Percentiles rank a stretch among this genome's conserved stretches.
Evolutionary conservation across 352 stramenopile genomes (phyloP).

Genomic region (Phytopythium aichiense): DNA sequence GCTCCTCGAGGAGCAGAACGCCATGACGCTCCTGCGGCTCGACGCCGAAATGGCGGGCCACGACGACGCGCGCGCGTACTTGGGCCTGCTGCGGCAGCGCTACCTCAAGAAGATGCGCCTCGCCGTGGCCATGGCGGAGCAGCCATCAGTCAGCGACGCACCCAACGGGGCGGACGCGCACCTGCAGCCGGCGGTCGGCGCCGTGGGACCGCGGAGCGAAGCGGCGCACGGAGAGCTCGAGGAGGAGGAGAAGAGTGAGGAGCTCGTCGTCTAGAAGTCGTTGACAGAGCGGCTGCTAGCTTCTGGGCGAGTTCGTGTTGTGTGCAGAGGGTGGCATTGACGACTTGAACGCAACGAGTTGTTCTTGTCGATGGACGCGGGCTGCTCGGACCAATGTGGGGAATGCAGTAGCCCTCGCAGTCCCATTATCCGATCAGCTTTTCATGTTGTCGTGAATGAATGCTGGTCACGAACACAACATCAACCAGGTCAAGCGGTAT

Average conservation of each 20-base stretch:
- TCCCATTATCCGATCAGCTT: no score
- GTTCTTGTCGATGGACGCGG: no score
- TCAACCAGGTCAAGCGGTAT: not conserved
- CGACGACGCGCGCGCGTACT: slow-evolving; percentile 43
- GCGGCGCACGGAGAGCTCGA: not conserved
- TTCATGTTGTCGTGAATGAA: no score
- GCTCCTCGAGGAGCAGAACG: slow-evolving; percentile 71
- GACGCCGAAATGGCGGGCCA: slow-evolving; percentile 48
- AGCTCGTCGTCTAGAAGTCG: not conserved
- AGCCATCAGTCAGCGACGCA: not conserved
- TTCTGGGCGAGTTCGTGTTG: no score
- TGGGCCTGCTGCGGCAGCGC: slow-evolving; percentile 35
- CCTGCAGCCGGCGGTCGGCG: not conserved
- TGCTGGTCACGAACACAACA: no score
- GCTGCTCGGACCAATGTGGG: no score
- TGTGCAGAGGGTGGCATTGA: no score
- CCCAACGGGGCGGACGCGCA: not conserved
- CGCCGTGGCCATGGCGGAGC: slow-evolving; percentile 2
- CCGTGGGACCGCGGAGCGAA: not conserved
- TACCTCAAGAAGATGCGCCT: slow-evolving; percentile 58
- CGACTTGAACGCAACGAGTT: no score
- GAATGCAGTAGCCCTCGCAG: no score
- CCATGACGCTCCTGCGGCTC: slow-evolving; percentile 56
- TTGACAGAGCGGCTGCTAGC: not conserved
- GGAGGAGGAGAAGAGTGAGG: slow-evolving; percentile 4